A percentile compares a stretch with the other conserved stretches of the same genome.
Evolutionary conservation across 441 rosid genomes (phyloP).

Genomic region (Geranium incanum): DNA sequence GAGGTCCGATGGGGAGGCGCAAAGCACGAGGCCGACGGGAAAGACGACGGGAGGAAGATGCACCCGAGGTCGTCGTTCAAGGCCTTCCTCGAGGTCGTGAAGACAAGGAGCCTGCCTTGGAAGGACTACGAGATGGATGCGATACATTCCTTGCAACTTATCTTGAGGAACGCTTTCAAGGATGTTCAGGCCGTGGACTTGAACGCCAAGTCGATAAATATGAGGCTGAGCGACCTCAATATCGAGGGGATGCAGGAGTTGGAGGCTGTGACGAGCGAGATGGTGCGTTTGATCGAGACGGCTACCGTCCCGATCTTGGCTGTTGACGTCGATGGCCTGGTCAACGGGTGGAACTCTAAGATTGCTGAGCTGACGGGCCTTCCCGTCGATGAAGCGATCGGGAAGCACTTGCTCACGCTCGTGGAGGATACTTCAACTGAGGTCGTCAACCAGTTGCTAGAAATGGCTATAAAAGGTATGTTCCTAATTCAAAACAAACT

Average conservation of each 20-base stretch:
- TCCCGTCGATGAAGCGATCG: conserved; percentile 63
- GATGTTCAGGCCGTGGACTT: conserved; percentile 32
- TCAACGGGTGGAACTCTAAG: conserved; percentile 81
- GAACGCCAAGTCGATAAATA: conserved; percentile 39
- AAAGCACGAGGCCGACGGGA: conserved; percentile 56
- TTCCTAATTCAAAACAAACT: background rate
- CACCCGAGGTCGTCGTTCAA: conserved; percentile 86
- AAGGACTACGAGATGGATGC: conserved; percentile 85
- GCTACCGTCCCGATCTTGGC: conserved; percentile 77
- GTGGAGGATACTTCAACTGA: conserved; percentile 41
- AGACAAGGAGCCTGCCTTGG: conserved; percentile 63
- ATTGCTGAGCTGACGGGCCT: conserved; percentile 68
- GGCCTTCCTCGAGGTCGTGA: conserved; percentile 73
- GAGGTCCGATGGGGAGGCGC: conserved; percentile 90
- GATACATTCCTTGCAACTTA: conserved; percentile 75
- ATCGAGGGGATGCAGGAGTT: conserved; percentile 51
- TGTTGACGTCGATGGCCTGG: conserved; percentile 51
- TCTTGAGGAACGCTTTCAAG: conserved; percentile 57
- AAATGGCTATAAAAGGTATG: conserved; percentile 52
- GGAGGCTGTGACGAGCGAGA: conserved; percentile 50
- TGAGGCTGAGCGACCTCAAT: conserved; percentile 37
- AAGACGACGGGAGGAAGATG: conserved; percentile 67
- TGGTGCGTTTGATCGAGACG: conserved; percentile 77
- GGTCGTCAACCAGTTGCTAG: conserved; percentile 35
- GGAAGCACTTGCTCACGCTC: conserved; percentile 44